Percentiles rank a stretch among this genome's conserved stretches.
phyloP scores from a whole-genome alignment of 2,329 filamentous ascomycete species.

The Sphaerulina musiva region DNA sequence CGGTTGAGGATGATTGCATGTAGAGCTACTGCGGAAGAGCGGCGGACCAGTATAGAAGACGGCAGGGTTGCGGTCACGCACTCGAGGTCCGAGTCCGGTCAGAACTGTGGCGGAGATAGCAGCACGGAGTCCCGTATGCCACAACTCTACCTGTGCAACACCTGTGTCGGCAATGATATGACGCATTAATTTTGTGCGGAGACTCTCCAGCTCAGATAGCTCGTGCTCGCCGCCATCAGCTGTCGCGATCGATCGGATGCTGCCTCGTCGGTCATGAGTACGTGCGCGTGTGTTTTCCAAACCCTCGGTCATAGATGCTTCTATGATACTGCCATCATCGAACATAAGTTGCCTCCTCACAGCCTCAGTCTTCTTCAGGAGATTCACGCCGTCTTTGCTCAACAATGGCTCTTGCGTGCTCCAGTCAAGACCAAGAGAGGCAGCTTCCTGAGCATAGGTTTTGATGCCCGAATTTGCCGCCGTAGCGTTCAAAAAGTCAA shows the following conservation, averaged over 20 bases:
- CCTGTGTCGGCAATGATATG: slow-evolving; percentile 33
- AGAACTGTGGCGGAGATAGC: slow-evolving; percentile 31
- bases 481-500: slow-evolving; percentile 30
- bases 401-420: slow-evolving; percentile 26
- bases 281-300: slow-evolving; percentile 9
- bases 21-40: slow-evolving; percentile 9
- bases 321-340: slow-evolving; percentile 10
- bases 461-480: slow-evolving; percentile 28
- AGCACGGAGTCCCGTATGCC: slow-evolving; percentile 33
- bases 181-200: slow-evolving; percentile 38
- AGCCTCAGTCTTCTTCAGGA: slow-evolving; percentile 33
- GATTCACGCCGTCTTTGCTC: slow-evolving; percentile 29
- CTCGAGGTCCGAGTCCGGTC: slow-evolving; percentile 19
- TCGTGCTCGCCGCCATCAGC: slow-evolving; percentile 26
- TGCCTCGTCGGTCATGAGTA: slow-evolving; percentile 21
- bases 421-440: slow-evolving; percentile 34
- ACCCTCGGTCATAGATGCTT: slow-evolving; percentile 1
- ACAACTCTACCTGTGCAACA: slow-evolving; percentile 34
- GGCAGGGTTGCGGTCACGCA: slow-evolving; percentile 7
- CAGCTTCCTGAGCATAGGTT: slow-evolving; percentile 27
- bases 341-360: slow-evolving; percentile 23
- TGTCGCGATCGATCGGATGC: slow-evolving; percentile 25
- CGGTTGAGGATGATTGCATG: neutral
- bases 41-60: slow-evolving; percentile 14
- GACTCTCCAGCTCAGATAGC: slow-evolving; percentile 32